Evolutionary conservation across 2,329 filamentous ascomycete species (phyloP).

Genomic region (Reticulascus tulasneorum): DNA sequence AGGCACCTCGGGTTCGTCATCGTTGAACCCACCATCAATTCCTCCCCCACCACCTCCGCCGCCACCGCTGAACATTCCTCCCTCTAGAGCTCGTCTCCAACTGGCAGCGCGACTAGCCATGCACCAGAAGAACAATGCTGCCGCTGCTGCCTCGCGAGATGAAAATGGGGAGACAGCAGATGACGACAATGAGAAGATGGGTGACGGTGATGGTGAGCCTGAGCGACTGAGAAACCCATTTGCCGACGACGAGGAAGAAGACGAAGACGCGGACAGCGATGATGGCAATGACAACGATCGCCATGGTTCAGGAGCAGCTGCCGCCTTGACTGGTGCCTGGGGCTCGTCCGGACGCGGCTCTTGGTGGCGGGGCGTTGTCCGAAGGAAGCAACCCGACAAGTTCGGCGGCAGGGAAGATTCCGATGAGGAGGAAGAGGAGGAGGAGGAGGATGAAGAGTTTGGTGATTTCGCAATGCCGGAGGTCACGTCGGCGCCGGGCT

Average conservation of each 20-base stretch:
- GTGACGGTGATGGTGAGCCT: slow-evolving; percentile 7
- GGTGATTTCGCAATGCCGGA: slow-evolving; percentile 67
- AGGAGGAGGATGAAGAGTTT: slow-evolving; percentile 62
- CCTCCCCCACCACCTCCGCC: slow-evolving; percentile 62
- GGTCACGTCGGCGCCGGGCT: slow-evolving; percentile 29
- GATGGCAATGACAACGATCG: slow-evolving; percentile 44
- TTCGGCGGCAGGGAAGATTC: slow-evolving; percentile 42
- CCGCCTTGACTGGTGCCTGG: slow-evolving; percentile 23
- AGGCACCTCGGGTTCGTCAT: slow-evolving; percentile 41
- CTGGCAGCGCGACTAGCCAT: slow-evolving; percentile 83
- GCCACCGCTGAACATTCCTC: slow-evolving; percentile 77
- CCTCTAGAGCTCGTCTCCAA: slow-evolving; percentile 80
- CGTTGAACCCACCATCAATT: slow-evolving; percentile 54
- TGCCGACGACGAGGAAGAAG: slow-evolving; percentile 53
- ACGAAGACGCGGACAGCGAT: slow-evolving; percentile 44
- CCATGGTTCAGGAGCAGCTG: slow-evolving; percentile 4
- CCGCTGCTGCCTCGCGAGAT: slow-evolving; percentile 36
- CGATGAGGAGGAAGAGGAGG: slow-evolving; percentile 48
- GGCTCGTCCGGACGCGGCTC: slow-evolving; percentile 29
- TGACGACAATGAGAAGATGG: slow-evolving; percentile 21
- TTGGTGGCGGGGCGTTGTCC: slow-evolving; percentile 46
- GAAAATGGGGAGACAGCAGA: slow-evolving; percentile 36
- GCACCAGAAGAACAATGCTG: slow-evolving; percentile 61
- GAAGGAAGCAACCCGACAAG: slow-evolving; percentile 21
- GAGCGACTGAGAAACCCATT: slow-evolving; percentile 46